A percentile compares a stretch with the other conserved stretches of the same genome.
Evolutionary conservation across 176 grass and related monocot species (phyloP).

Genomic region (Carex myosuroides): DNA sequence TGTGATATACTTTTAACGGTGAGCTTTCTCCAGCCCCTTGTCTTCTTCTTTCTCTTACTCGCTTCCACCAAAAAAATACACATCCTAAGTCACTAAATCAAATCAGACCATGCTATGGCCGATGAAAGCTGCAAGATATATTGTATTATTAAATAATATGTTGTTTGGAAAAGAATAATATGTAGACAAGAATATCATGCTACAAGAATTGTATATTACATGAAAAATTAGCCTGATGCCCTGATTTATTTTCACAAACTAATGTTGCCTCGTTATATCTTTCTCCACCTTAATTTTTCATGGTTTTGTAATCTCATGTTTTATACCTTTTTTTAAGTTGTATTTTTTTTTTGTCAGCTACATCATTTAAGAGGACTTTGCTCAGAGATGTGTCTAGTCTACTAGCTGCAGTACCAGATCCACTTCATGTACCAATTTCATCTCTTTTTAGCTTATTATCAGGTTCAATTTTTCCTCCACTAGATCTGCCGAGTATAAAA

Average conservation of each 20-base stretch:
- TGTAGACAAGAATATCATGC: background rate
- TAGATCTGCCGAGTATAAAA: background rate
- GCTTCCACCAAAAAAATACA: background rate
- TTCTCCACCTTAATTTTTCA: background rate
- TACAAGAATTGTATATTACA: background rate
- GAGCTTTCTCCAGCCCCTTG: background rate
- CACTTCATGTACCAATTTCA: conserved; percentile 19
- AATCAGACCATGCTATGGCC: background rate
- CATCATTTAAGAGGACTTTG: conserved; percentile 22
- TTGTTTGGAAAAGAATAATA: background rate
- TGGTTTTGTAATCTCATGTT: background rate
- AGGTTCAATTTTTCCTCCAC: conserved; percentile 10
- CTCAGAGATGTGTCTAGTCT: conserved; percentile 12
- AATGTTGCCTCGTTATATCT: background rate
- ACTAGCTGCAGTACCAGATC: conserved; percentile 10
- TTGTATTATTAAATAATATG: background rate
- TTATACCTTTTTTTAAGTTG: background rate
- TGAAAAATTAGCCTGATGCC: background rate
- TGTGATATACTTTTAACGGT: background rate
- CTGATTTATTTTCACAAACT: background rate
- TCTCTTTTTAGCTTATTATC: conserved; percentile 25
- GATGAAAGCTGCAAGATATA: background rate
- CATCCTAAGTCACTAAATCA: background rate
- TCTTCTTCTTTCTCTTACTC: background rate
- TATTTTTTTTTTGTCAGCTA: conserved; percentile 15